Evolutionary conservation across 495 filamentous ascomycete genomes (phyloP), one percentile per base, ranked within the genome.

Genomic region (Talaromyces trachyspermus): DNA sequence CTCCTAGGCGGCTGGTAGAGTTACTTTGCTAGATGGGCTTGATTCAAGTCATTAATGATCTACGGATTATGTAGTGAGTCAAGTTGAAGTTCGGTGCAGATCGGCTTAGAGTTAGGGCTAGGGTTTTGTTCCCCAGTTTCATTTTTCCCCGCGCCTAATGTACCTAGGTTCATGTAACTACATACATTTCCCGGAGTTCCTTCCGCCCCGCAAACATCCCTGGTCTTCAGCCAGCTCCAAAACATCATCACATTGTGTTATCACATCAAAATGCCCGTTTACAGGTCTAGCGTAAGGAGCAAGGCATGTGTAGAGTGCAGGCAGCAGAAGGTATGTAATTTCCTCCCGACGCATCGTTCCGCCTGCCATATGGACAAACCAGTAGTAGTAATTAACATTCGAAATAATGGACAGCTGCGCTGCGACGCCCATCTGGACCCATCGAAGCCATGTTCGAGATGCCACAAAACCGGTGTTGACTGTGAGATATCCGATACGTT

Each of bases 401-500:
- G n/a, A 17, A 37, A 1, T 37, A 37, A 7, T 17, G 2, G 14
- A 37, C 33, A 37, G 33, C 33, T 37, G 33, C 33, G 33, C 33
- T 71, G 68, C 26, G 65, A 71, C 46, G 65, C 68, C 10, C 65
- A 64, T 43, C 20, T 64, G 22, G 53, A 55, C 18, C 56, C 57
- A 9, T 54, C 50, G 15, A 36, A 57, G 22, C 62, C 64, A 10
- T 71, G 68, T 43, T 50, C 57, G 22, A 58, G 68, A 15, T 71
- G 68, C 42, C 45, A 48, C 11, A 66, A 61, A 42, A 55, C 65
- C 36, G 57, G 61, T 12, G 51, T 54, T 6, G 39, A 58, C n/a
- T 71, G 68, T 48, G 49, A 63, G 24, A 54, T 69, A 10, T 66
- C 64, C 1, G 68, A 65, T 19, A 59, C 59, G 18, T 71, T 71